Base-by-base conservation (phyloP, 2,329 filamentous ascomycete genomes). In the Diaporthe aspalathi region DNA sequence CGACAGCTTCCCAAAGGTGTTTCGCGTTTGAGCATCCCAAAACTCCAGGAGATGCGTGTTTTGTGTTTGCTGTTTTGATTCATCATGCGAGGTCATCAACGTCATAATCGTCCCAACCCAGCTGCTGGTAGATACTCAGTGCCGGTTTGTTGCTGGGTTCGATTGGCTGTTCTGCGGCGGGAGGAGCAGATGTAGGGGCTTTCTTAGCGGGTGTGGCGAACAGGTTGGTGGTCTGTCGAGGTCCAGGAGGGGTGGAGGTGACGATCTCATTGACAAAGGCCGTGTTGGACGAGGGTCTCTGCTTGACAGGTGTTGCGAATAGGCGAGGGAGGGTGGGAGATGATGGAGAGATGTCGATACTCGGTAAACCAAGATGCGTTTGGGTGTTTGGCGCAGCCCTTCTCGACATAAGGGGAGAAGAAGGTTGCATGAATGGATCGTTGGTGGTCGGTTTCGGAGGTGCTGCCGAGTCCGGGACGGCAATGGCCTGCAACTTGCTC, bases 21-120 rank as follows among this genome's bases (percentile, higher is more conserved):
- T 60, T 22, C 22, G 45, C 17, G 29, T 1, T 11, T 22, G n/a
- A 17, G 11, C n/a, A 32, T 5, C 7, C 24, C 17, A 43, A n/a
- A 52, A 49, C 32, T 11, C 67, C 32, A 12, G n/a, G 20, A 12
- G 20, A 65, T 35, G 12, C n/a, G 5, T n/a, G 14, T n/a, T 16
- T 24, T 38, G 22, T 52, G 4, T 47, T n/a, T 29, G 60, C 7
- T 40, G 12, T 50, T 38, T 49, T 49, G 12, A 5, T 22, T 50
- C 60, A 65, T 73, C 79, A 79, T 82, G 72, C 80, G 78, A 83
- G 77, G 77, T 84, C 82, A 77, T 89, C 85, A 77, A 70, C 52
- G 22, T 83, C 78, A 71, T 89, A 87, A 72, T 89, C 84, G 76
- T 89, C 87, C 88, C 88, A 90, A 56, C 88, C 88, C 52, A 90